Percentiles rank a stretch among this genome's conserved stretches.
Evolutionary conservation across 2,329 filamentous ascomycete genomes (phyloP).

Genomic region (Tolypocladium cylindrosporum): DNA sequence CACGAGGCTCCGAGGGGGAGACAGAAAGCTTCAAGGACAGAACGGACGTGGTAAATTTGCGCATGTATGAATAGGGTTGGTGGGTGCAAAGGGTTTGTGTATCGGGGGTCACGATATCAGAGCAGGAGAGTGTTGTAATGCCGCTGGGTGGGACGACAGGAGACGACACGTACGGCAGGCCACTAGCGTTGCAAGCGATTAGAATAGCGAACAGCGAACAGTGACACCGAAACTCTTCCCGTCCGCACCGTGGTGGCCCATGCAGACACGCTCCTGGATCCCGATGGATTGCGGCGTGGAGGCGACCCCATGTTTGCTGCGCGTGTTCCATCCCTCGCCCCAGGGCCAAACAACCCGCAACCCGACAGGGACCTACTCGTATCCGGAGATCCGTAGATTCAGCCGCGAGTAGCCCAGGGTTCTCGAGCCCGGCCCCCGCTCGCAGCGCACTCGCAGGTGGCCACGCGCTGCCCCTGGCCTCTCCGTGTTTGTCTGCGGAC

Average conservation of each 20-base stretch:
- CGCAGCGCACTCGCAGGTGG: too few relatives aligned
- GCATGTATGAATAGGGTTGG: neutral
- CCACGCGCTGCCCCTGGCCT: too few relatives aligned
- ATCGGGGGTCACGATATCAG: neutral
- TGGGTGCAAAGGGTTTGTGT: neutral
- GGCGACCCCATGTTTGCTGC: neutral
- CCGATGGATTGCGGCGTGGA: too few relatives aligned
- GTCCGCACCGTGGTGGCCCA: neutral
- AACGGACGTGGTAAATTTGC: neutral
- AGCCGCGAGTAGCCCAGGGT: too few relatives aligned
- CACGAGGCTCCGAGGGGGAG: neutral
- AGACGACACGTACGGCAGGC: neutral
- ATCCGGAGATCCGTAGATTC: too few relatives aligned
- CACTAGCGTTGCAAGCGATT: neutral
- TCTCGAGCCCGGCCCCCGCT: too few relatives aligned
- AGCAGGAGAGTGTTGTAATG: neutral
- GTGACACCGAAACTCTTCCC: neutral
- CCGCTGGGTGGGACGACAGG: neutral
- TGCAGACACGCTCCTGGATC: neutral
- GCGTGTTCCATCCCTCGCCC: neutral
- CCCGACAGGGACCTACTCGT: too few relatives aligned
- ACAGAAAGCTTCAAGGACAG: neutral
- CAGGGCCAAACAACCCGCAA: neutral
- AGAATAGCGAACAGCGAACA: neutral
- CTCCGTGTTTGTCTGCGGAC: too few relatives aligned